These are phyloP conservation scores for Fragosphaeria purpurea DNA, from an alignment of 2,329 filamentous ascomycete genomes.

Conservation along the genomic window DNA sequence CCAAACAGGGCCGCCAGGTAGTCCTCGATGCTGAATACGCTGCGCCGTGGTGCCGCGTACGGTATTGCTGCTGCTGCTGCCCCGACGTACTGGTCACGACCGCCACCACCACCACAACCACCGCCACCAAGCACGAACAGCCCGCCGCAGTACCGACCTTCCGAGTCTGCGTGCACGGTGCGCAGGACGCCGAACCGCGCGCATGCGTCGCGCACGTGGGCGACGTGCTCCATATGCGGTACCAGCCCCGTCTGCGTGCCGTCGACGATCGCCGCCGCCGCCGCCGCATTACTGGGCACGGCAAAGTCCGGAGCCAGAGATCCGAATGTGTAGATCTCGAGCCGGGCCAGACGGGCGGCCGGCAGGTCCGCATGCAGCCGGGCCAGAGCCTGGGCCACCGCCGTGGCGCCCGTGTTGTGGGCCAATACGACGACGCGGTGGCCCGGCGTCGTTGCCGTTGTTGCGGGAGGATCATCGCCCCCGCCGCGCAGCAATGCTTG, in stretches of 20 bases:
- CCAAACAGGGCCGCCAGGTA: constrained; percentile 28
- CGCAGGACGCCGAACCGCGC: constrained; percentile 28
- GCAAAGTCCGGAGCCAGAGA: constrained; percentile 28
- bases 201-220: constrained; percentile 26
- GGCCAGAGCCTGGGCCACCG: constrained; percentile 25
- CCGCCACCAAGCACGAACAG: constrained; percentile 24
- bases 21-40: constrained; percentile 20
- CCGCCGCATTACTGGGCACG: constrained; percentile 18
- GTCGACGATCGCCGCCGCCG: constrained; percentile 7
- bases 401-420: constrained; percentile 29
- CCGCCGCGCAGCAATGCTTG: constrained; percentile 20
- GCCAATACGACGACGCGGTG: constrained; percentile 28
- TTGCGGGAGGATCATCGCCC: not conserved
- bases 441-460: constrained; percentile 15
- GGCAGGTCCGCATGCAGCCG: constrained; percentile 29
- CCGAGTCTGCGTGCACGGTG: constrained; percentile 25
- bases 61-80: not conserved
- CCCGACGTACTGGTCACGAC: not conserved
- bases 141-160: constrained; percentile 28
- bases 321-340: constrained; percentile 36
- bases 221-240: constrained; percentile 27
- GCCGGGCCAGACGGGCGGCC: constrained; percentile 23
- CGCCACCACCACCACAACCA: not conserved
- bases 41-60: constrained; percentile 1
- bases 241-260: constrained; percentile 1